Evolutionary conservation across 371 early-diverging fungal species (phyloP), one percentile per base, ranked within the genome.

Genomic region (Mucor indicus): DNA sequence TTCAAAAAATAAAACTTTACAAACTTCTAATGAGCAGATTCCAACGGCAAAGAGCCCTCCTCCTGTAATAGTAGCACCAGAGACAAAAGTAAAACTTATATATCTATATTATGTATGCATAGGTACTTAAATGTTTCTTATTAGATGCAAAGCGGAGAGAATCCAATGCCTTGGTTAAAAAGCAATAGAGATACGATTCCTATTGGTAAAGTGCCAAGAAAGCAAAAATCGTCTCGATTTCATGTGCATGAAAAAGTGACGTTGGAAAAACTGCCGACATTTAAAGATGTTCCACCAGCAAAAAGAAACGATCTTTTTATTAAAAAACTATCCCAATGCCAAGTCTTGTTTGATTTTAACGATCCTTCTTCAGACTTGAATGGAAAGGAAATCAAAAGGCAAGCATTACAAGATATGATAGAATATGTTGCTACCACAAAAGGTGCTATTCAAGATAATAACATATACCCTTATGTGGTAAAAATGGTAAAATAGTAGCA

Each of bases 381-480:
- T 55, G 91, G 90, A 56, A 98, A 98, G 56, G 96, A 98, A 55
- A 92, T 96, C 54, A 98, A 98, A 64, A 79, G 92, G 38, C 84
- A 86, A 52, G 82, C 92, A 6, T 64, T 98, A 48, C 82, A 85
- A 25, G 97, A 98, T 59, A 80, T 98, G 36, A 79, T 95, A 23
- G 96, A 96, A 42, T 95, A 93, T 63, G 86, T 96, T 39, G 82
- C 88, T 21, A 91, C 80, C 49, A 88, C 87, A 55, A 72, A 89
- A 22, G 90, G 89, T 20, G 91, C 86, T 13, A 88, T 88, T 15
- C 87, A 87, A 3, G 94, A 92, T 45, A n/a, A n/a, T n/a, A 71
- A 77, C 2, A 69, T 94, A 42, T 97, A 98, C 61, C 89, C 92
- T 9, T 90, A 86, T 51, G 83, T 95, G 7, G 84, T 96, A 56